Evolutionary conservation across 805 yeast species (phyloP).

Genomic region (Candida verbasci): DNA sequence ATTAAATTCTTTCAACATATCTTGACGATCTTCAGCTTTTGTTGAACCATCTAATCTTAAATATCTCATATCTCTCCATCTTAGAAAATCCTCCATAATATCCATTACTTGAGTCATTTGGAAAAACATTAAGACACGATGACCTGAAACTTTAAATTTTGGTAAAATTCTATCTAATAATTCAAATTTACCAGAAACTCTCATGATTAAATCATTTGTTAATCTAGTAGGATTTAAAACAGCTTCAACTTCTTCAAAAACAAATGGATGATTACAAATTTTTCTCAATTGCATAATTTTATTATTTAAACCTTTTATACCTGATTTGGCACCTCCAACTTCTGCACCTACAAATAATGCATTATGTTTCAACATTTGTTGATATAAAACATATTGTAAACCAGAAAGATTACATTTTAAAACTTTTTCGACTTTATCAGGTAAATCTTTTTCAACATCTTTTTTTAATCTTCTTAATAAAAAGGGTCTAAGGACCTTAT

Average conservation of each 20-base stretch:
- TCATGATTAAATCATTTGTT: conserved; percentile 67
- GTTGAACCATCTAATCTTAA: conserved; percentile 80
- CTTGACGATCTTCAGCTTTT: conserved; percentile 79
- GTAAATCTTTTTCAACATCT: conserved; percentile 83
- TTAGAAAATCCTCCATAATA: conserved; percentile 79
- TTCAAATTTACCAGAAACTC: conserved; percentile 79
- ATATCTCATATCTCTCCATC: conserved; percentile 63
- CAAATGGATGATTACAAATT: conserved; percentile 85
- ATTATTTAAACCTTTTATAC: conserved; percentile 74
- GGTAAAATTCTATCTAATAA: conserved; percentile 71
- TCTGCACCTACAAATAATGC: conserved; percentile 63
- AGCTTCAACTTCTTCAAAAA: conserved; percentile 76
- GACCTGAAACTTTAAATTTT: conserved; percentile 69
- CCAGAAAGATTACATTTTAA: conserved; percentile 75
- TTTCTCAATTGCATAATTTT: conserved; percentile 82
- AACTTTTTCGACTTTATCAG: conserved; percentile 79
- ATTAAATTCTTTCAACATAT: conserved; percentile 67
- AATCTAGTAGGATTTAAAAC: conserved; percentile 58
- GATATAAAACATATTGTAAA: conserved; percentile 63
- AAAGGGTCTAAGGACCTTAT: conserved; percentile 82
- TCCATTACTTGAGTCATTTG: conserved; percentile 92
- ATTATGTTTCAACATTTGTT: conserved; percentile 73
- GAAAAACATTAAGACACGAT: conserved; percentile 75
- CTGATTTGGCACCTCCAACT: conserved; percentile 56
- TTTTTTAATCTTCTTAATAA: conserved; percentile 77